Percentiles rank a stretch among this genome's conserved stretches.
Evolutionary conservation across 768 basidiomycete species (phyloP).

Genomic region (Mycena venus): DNA sequence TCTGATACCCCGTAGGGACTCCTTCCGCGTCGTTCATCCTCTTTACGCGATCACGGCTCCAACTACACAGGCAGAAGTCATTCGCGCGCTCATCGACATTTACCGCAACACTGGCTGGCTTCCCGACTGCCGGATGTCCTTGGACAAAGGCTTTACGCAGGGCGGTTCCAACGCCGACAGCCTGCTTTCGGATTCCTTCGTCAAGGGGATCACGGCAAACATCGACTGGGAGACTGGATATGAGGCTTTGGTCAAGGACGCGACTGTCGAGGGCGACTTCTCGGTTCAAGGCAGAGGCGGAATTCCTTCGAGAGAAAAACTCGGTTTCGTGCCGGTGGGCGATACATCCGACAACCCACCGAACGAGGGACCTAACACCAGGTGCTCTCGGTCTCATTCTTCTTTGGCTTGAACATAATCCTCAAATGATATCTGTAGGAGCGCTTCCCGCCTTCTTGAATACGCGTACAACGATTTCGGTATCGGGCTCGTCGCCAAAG

Average conservation of each 20-base stretch:
- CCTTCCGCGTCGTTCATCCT: constrained; percentile 34
- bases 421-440: constrained; percentile 5
- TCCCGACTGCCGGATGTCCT: constrained; percentile 44
- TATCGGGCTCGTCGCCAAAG: constrained; percentile 31
- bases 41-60: constrained; percentile 31
- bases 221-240: constrained; percentile 42
- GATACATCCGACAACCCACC: constrained; percentile 28
- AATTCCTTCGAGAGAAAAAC: constrained; percentile 7
- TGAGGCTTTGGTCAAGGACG: constrained; percentile 38
- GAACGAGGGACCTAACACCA: constrained; percentile 28
- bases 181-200: constrained; percentile 41
- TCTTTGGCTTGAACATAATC: neutral
- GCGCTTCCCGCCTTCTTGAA: constrained; percentile 31
- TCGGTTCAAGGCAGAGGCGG: constrained; percentile 28
- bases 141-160: constrained; percentile 42
- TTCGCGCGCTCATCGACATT: constrained; percentile 43
- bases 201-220: constrained; percentile 39
- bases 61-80: constrained; percentile 35
- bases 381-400: neutral
- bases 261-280: constrained; percentile 30
- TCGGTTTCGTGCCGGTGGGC: constrained; percentile 23
- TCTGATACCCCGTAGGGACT: constrained; percentile 23
- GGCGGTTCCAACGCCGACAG: constrained; percentile 45
- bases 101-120: constrained; percentile 41
- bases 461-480: constrained; percentile 36